phyloP scores from a whole-genome alignment of 2,329 filamentous ascomycete genomes.

The Lasiodiplodia theobromae region DNA sequence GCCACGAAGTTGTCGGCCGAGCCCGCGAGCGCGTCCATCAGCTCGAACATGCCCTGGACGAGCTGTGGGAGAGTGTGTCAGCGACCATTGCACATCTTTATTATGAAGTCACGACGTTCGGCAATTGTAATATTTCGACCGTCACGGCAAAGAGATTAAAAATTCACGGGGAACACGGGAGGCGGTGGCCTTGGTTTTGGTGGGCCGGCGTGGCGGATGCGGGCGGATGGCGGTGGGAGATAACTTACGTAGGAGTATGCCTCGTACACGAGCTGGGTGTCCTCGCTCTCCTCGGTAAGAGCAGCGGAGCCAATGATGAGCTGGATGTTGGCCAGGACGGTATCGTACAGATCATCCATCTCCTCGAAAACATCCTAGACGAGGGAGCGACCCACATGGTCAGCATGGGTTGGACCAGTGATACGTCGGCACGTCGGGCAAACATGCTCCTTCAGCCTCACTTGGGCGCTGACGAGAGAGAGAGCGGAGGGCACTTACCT shows the following conservation, averaged over 20 bases:
- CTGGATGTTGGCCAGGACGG: conserved; percentile 28
- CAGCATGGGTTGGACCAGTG: background rate
- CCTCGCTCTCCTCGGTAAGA: conserved; percentile 13
- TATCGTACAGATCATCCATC: conserved; percentile 29
- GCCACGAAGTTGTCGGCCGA: conserved; percentile 19
- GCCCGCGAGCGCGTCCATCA: conserved; percentile 20
- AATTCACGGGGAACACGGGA: background rate
- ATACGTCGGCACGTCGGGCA: background rate
- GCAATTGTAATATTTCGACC: background rate
- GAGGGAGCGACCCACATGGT: background rate
- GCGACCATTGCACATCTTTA: background rate
- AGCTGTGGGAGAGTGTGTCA: background rate
- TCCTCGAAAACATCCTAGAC: conserved; percentile 29
- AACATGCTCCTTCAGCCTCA: background rate
- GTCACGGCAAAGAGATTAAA: background rate
- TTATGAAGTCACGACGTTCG: background rate
- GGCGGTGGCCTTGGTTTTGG: background rate
- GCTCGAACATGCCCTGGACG: conserved; percentile 29
- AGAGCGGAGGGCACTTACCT: background rate
- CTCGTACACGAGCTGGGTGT: conserved; percentile 30
- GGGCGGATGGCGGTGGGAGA: background rate
- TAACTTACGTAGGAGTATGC: conserved; percentile 29
- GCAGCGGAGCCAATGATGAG: conserved; percentile 26
- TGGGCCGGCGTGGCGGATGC: background rate
- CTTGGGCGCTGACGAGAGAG: too few species aligned